Evolutionary conservation across 208 protist species (phyloP), one percentile per base, ranked within the genome.

Genomic region (Acanthamoeba rhysodes): DNA sequence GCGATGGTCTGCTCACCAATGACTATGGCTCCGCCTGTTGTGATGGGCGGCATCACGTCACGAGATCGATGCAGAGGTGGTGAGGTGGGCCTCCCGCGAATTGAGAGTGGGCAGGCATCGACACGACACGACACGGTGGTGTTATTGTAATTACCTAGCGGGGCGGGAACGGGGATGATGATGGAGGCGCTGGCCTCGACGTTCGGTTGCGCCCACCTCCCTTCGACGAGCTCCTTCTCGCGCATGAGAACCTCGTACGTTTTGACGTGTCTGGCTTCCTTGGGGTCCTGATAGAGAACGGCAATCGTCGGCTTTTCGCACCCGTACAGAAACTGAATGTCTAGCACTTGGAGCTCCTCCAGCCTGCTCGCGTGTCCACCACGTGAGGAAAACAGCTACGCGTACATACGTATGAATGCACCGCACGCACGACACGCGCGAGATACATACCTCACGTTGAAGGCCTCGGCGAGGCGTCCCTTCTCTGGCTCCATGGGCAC

Each of bases 1-100:
- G 97, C 97, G 41, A 98, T 98, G 12, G 90, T 95, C 41, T 96
- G 88, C 57, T 98, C 97, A 24, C 97, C 97, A 9, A 98, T 55
- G 0, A 98, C 90, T 8, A 98, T 37, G 18, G 96, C 80, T 29
- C 97, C 97, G 37, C 97, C 96, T 27, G 50, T 5, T 14, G n/a
- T n/a, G n/a, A n/a, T n/a, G n/a, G n/a, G n/a, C n/a, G n/a, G n/a
- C n/a, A n/a, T n/a, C n/a, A n/a, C n/a, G n/a, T n/a, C n/a, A n/a
- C n/a, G n/a, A n/a, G n/a, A n/a, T n/a, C n/a, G n/a, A n/a, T n/a
- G n/a, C n/a, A n/a, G n/a, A n/a, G n/a, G n/a, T n/a, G n/a, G n/a
- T n/a, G n/a, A n/a, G n/a, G n/a, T n/a, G n/a, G n/a, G n/a, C n/a
- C n/a, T 57, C 50, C 9, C 14, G 50, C 50, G 14, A 8, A 48